A percentile compares a stretch with the other conserved stretches of the same genome.
phyloP scores from a whole-genome alignment of 352 stramenopile genomes.

The Blastocystis sp. region DNA sequence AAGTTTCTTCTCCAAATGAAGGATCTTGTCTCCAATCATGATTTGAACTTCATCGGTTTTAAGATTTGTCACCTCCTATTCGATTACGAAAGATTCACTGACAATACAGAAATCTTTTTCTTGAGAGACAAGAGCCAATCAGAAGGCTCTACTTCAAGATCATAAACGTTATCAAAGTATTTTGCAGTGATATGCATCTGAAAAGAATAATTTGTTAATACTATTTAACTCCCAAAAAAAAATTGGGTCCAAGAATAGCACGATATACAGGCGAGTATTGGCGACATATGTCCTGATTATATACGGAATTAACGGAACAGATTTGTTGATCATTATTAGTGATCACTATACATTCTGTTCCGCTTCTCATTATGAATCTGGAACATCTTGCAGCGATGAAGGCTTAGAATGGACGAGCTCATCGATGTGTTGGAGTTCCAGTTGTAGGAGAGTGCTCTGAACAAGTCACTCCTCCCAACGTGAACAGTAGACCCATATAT shows the following conservation, averaged over 20 bases:
- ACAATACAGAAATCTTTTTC: conserved; percentile 51
- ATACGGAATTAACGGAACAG: neutral
- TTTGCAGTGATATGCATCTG: conserved; percentile 59
- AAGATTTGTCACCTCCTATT: conserved; percentile 16
- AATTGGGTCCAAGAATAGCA: too few species aligned
- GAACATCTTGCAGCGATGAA: too few species aligned
- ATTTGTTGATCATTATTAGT: neutral
- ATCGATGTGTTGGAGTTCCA: too few species aligned
- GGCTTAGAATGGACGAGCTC: too few species aligned
- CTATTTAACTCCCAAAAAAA: too few species aligned
- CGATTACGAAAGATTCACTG: neutral
- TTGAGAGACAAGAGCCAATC: conserved; percentile 26
- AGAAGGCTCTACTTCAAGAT: conserved; percentile 33
- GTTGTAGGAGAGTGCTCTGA: too few species aligned
- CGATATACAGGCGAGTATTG: neutral
- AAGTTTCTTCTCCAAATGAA: conserved; percentile 59
- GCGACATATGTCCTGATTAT: neutral
- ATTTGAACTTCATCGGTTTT: conserved; percentile 35
- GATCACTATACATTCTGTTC: too few species aligned
- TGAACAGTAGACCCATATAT: too few species aligned
- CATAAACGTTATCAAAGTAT: conserved; percentile 59
- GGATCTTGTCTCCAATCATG: conserved; percentile 60
- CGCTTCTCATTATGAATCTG: too few species aligned
- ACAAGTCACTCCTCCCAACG: too few species aligned
- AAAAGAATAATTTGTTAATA: neutral